Evolutionary conservation across 2,329 filamentous ascomycete genomes (phyloP), one percentile per base, ranked within the genome.

Genomic region (Penicillium nordicum): DNA sequence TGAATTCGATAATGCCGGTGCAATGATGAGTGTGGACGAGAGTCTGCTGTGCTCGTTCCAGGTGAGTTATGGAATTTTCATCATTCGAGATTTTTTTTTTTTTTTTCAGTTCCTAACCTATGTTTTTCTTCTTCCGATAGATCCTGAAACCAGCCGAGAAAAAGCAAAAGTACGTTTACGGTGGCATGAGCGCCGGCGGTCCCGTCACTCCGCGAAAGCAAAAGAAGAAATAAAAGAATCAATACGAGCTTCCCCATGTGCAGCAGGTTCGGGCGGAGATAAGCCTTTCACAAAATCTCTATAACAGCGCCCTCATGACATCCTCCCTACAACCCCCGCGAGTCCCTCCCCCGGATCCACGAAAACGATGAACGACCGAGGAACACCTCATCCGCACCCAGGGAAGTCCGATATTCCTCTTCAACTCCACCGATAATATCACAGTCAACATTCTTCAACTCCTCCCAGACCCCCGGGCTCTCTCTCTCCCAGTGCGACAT

Each of bases 11-110:
- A 99, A 99, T 73, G 93, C 93, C 51, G 94, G 94, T 74, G 94
- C 94, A 63, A 97, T 99, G 93, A 97, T 99, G 94, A 97, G 92
- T 73, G 94, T 99, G 38, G 94, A 97, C 74, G 94, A 97, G 83
- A 97, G 92, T 76, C 80, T 99, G 77, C 83, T 99, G 71, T 99
- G 94, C 83, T 97, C 92, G 62, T 99, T 99, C 88, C 94, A 97
- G 89, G 90, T 94, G 76, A 57, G 77, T 68, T 37, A 36, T 44
- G 36, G 30, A 34, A 25, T 25, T 47, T 44, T 40, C 38, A 46
- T 37, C 18, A 12, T 3, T 14, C 18, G 12, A 27, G 3, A 16
- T n/a, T 29, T 25, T 23, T 14, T 42, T 9, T 42, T 9, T 11
- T 56, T 50, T 16, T 27, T 36, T 10, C n/a, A 14, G 29, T 50